phyloP scores from a whole-genome alignment of 116 monocot genomes.

The Trichopus zeylanicus region DNA sequence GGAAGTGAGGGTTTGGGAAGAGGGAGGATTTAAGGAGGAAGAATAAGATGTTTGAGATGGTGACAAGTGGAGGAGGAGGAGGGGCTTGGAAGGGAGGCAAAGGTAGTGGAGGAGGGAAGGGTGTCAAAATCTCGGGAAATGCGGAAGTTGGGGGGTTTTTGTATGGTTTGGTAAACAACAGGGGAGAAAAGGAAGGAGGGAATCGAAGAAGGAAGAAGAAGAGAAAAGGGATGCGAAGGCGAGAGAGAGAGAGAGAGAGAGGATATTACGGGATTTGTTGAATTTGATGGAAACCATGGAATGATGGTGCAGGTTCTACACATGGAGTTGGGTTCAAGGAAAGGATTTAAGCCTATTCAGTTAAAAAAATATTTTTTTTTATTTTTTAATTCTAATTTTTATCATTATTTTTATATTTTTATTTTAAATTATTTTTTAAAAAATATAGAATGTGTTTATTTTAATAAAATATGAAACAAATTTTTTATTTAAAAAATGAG shows the following conservation, averaged over 20 bases:
- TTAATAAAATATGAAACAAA: too few relatives aligned
- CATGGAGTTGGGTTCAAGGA: constrained; percentile 1
- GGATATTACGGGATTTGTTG: not conserved
- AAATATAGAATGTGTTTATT: too few relatives aligned
- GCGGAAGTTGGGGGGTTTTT: not conserved
- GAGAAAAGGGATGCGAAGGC: not conserved
- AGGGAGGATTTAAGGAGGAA: not conserved
- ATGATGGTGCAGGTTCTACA: too few relatives aligned
- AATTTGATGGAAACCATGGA: too few relatives aligned
- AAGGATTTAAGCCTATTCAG: not conserved
- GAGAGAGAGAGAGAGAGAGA: not conserved
- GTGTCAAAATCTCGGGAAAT: constrained; percentile 17
- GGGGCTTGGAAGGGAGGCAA: constrained; percentile 38
- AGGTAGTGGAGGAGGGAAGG: constrained; percentile 14
- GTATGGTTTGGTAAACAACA: constrained; percentile 11
- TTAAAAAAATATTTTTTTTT: too few relatives aligned
- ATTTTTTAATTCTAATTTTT: too few relatives aligned
- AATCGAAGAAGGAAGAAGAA: too few relatives aligned
- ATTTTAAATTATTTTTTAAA: too few relatives aligned
- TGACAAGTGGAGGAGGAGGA: not conserved
- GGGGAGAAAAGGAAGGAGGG: too few relatives aligned
- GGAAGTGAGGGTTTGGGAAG: not conserved
- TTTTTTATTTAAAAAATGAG: too few relatives aligned
- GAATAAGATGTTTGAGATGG: not conserved
- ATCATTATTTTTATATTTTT: too few relatives aligned